A percentile compares a stretch with the other conserved stretches of the same genome.
These are phyloP conservation scores for Acanthamoeba healyi DNA, from an alignment of 208 protist species.

Conservation along the genomic window DNA sequence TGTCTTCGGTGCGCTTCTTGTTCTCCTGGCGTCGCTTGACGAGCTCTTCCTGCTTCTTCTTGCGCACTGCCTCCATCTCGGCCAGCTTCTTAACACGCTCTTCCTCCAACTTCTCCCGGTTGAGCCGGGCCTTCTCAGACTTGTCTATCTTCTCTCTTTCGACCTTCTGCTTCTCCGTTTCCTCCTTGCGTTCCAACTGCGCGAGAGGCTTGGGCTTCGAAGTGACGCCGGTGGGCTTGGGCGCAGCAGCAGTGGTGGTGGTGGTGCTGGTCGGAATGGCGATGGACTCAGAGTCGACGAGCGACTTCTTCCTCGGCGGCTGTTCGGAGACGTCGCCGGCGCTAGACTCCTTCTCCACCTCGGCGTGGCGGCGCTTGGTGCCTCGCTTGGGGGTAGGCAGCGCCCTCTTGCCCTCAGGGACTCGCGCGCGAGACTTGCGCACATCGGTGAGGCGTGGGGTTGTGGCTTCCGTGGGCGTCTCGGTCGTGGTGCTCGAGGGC, in stretches of 20 bases:
- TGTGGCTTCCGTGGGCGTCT: neutral
- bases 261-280: neutral
- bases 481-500: neutral
- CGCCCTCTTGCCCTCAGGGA: constrained; percentile 41
- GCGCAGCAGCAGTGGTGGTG: neutral
- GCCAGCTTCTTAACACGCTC: constrained; percentile 38
- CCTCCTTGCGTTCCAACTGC: neutral
- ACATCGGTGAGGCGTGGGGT: neutral
- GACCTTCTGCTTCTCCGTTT: neutral
- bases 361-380: constrained; percentile 9
- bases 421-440: constrained; percentile 25
- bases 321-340: neutral
- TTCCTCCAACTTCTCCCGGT: constrained; percentile 39
- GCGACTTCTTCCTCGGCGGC: neutral
- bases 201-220: neutral
- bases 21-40: neutral
- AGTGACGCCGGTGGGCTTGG: neutral
- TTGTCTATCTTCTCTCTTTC: constrained; percentile 8
- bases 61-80: constrained; percentile 33
- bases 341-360: neutral
- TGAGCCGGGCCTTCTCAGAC: constrained; percentile 13
- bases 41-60: constrained; percentile 41
- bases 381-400: neutral
- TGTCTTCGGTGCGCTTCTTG: neutral
- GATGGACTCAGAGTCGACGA: neutral